These are phyloP conservation scores for Aspergillus chevalieri DNA, from an alignment of 2,329 filamentous ascomycete species.

Conservation along the genomic window DNA sequence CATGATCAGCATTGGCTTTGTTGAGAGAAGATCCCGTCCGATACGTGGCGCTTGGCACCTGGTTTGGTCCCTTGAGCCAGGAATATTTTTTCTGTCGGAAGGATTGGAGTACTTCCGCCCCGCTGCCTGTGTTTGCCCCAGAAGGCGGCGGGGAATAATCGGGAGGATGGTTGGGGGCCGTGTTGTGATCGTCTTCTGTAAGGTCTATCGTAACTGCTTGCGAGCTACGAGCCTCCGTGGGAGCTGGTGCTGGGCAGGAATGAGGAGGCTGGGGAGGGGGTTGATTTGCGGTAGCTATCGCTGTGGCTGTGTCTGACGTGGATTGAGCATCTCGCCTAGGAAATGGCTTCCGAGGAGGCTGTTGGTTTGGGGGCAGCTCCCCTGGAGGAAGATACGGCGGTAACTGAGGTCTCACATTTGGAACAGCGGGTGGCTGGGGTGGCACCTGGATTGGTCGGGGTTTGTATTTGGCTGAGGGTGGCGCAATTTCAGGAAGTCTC, in stretches of 20 bases:
- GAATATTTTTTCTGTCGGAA: conserved; percentile 26
- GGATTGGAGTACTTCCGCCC: conserved; percentile 15
- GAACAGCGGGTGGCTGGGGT: neutral
- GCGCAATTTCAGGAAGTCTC: conserved; percentile 10
- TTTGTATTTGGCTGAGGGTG: conserved; percentile 15
- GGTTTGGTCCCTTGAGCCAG: conserved; percentile 20
- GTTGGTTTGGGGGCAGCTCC: neutral
- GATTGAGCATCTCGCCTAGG: neutral
- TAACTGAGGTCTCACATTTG: neutral
- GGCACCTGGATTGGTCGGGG: conserved; percentile 1
- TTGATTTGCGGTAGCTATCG: neutral
- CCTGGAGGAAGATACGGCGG: neutral
- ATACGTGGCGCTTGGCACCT: conserved; percentile 1
- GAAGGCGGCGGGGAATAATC: neutral
- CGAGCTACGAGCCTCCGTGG: neutral
- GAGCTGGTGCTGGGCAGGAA: neutral
- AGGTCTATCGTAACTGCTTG: conserved; percentile 15
- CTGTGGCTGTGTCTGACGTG: neutral
- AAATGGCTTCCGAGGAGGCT: neutral
- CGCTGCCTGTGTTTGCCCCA: neutral
- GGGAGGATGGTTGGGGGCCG: neutral
- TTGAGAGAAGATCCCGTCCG: neutral
- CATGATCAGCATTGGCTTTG: neutral
- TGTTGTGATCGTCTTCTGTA: conserved; percentile 12
- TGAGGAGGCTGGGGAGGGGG: neutral